These are phyloP conservation scores for Aspergillus persii DNA, from an alignment of 2,329 filamentous ascomycete genomes.

Conservation along the genomic window DNA sequence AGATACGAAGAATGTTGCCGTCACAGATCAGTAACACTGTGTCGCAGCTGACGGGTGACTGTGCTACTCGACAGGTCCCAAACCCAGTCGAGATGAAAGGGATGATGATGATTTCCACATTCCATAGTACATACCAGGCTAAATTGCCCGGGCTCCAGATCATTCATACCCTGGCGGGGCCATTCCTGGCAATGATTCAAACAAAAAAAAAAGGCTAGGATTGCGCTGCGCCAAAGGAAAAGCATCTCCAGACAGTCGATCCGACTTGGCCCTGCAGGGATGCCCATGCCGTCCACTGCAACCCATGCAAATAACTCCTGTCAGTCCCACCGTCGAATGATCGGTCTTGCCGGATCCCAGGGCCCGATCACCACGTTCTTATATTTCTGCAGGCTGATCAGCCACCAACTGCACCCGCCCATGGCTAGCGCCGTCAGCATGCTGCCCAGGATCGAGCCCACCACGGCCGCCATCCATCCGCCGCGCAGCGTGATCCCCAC, in stretches of 20 bases:
- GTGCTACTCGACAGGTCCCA: neutral
- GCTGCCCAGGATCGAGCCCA: conserved; percentile 75
- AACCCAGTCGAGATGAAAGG: neutral
- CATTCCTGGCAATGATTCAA: neutral
- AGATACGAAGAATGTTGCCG: neutral
- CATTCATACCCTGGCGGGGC: no score
- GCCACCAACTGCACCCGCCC: conserved; percentile 95
- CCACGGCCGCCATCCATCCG: conserved; percentile 56
- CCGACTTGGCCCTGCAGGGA: neutral
- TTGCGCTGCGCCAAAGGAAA: neutral
- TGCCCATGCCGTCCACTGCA: neutral
- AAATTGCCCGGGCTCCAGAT: neutral
- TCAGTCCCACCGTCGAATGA: conserved; percentile 45
- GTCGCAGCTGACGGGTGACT: neutral
- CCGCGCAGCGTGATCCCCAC: conserved; percentile 62
- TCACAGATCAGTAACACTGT: neutral
- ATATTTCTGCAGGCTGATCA: conserved; percentile 95
- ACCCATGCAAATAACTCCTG: neutral
- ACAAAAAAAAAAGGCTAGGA: neutral
- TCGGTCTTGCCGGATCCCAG: conserved; percentile 90
- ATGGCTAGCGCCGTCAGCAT: conserved; percentile 73
- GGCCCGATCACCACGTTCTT: conserved; percentile 98
- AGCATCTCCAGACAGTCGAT: neutral
- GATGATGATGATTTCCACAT: neutral
- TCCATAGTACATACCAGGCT: neutral